Evolutionary conservation across 2,329 filamentous ascomycete species (phyloP).

Genomic region (Xylaria sp.): DNA sequence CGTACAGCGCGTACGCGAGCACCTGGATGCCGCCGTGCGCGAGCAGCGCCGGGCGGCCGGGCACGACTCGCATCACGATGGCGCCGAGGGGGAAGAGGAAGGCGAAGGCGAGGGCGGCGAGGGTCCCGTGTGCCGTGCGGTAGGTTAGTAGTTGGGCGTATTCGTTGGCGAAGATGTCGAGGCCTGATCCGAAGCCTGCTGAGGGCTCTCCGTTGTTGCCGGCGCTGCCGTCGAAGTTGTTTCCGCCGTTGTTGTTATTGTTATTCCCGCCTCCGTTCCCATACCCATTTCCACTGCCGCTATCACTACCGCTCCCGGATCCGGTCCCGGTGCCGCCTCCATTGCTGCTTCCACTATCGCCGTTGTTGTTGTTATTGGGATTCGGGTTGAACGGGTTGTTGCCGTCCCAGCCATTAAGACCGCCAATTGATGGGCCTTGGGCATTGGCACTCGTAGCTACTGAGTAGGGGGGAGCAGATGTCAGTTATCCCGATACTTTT

Average conservation of each 20-base stretch:
- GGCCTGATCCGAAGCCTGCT: conserved; percentile 4
- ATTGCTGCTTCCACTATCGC: neutral
- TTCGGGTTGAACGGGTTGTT: conserved; percentile 23
- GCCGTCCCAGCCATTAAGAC: conserved; percentile 5
- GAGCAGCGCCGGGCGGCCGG: conserved; percentile 52
- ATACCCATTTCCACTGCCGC: neutral
- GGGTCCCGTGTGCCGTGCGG: conserved; percentile 55
- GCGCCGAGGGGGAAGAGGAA: conserved; percentile 59
- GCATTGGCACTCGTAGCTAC: conserved; percentile 17
- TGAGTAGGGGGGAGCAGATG: neutral
- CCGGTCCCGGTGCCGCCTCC: neutral
- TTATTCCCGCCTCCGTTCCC: conserved; percentile 1
- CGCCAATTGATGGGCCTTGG: conserved; percentile 16
- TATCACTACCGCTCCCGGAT: neutral
- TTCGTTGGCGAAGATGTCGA: conserved; percentile 27
- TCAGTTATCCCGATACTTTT: conserved; percentile 5
- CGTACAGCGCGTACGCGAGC: conserved; percentile 52
- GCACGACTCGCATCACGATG: conserved; percentile 55
- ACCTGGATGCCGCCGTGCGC: conserved; percentile 56
- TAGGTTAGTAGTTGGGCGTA: conserved; percentile 46
- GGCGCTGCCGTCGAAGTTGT: neutral
- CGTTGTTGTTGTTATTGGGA: conserved; percentile 1
- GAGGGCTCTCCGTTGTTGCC: neutral
- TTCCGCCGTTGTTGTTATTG: neutral
- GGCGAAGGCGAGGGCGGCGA: conserved; percentile 56